Percentiles rank a stretch among this genome's conserved stretches.
phyloP scores from a whole-genome alignment of 805 yeast species.

The Brettanomyces sp. region DNA sequence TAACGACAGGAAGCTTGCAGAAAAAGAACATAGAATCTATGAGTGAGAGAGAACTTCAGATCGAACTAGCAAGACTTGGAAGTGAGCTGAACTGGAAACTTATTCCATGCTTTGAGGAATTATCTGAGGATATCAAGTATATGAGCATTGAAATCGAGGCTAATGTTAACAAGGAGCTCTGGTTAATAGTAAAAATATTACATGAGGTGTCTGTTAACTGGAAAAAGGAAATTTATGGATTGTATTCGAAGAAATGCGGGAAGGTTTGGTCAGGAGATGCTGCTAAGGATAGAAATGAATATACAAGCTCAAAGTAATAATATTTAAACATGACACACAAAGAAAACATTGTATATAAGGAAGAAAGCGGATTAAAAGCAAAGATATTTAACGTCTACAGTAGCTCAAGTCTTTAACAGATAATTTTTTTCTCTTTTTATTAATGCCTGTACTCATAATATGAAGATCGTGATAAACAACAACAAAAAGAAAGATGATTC shows the following conservation, averaged over 20 bases:
- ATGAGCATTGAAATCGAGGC: slow-evolving; percentile 34
- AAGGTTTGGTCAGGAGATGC: slow-evolving; percentile 15
- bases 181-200: slow-evolving; percentile 8
- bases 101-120: slow-evolving; percentile 36
- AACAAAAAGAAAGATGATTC: too few species aligned
- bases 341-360: too few species aligned
- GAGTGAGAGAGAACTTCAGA: slow-evolving; percentile 12
- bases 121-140: slow-evolving; percentile 33
- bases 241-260: slow-evolving; percentile 14
- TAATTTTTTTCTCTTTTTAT: too few species aligned
- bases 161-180: slow-evolving; percentile 24
- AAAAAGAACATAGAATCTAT: slow-evolving; percentile 11
- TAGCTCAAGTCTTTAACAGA: too few species aligned
- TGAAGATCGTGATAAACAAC: too few species aligned
- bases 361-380: too few species aligned
- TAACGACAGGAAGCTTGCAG: slow-evolving; percentile 4
- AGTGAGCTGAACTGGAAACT: slow-evolving; percentile 29
- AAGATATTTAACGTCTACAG: too few species aligned
- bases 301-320: neutral
- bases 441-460: too few species aligned
- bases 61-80: slow-evolving; percentile 14
- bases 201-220: slow-evolving; percentile 14
- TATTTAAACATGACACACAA: too few species aligned
- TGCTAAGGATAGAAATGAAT: neutral
- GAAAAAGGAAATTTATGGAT: slow-evolving; percentile 17